Evolutionary conservation across 257 asterid species (phyloP), one percentile per base, ranked within the genome.

Genomic region (Nicotiana tomentosiformis): DNA sequence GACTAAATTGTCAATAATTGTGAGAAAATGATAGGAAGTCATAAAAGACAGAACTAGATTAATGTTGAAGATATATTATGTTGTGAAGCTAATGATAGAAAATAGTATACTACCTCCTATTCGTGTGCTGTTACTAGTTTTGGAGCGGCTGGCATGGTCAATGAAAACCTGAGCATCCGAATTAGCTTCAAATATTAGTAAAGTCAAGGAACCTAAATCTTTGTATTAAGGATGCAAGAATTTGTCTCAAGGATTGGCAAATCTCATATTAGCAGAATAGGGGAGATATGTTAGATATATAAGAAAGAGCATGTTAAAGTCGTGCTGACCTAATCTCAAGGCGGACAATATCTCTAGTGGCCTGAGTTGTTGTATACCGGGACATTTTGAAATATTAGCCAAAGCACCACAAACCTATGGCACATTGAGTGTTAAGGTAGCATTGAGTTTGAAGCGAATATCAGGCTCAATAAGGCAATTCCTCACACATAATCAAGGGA

Each of bases 81-180:
- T 17, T 26, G 18, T 64, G 37, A 11, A 60, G 29, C 20, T 6
- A 60, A 26, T 60, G 26, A 20, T 20, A n/a, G 39, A 72, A 58
- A 35, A 26, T 35, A 39, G 49, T 43, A 66, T 10, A 26, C 61
- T 86, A 84, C 89, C 83, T 43, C 86, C 82, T 70, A 79, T 23
- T 70, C 46, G 67, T n/a, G 84, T 7, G 1, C 56, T 56, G 3
- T 51, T 78, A 84, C 77, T 83, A 58, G 57, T 74, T 53, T 70
- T 84, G 7, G 86, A 74, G 30, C 33, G 18, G 18, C 49, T 84
- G 26, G 74, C 55, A 16, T 84, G 83, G 66, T 87, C 88, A 85
- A 81, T 39, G 37, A 89, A 91, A 83, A 91, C 70, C 84, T 82
- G 85, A 66, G 93, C 91, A 23, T 91, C 92, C 3, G 5, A 15